These are phyloP conservation scores for Cyclostephanos invisitatus DNA, from an alignment of 108 stramenopile species.

Conservation along the genomic window DNA sequence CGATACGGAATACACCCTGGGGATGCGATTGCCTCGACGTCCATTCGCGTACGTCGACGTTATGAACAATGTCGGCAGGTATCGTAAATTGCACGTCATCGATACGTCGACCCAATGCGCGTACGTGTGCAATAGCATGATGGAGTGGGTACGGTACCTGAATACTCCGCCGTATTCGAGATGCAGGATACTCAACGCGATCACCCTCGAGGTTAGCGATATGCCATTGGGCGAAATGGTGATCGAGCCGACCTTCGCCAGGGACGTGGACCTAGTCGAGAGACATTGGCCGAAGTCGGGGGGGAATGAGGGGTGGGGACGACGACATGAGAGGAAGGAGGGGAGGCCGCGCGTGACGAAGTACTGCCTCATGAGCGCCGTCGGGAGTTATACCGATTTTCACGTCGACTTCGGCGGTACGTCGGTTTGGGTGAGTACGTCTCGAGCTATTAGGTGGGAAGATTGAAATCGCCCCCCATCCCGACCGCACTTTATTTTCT, in stretches of 20 bases:
- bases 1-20: not conserved
- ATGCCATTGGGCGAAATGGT: slow-evolving; percentile 55
- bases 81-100: slow-evolving; percentile 13
- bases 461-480: no score
- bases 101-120: slow-evolving; percentile 24
- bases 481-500: not conserved
- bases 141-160: slow-evolving; percentile 24
- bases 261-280: slow-evolving; percentile 81
- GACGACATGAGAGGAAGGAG: slow-evolving; percentile 19
- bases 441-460: not conserved
- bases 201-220: slow-evolving; percentile 67
- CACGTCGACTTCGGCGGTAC: slow-evolving; percentile 96
- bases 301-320: not conserved
- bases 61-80: slow-evolving; percentile 11
- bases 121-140: slow-evolving; percentile 8
- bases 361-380: slow-evolving; percentile 87
- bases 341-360: slow-evolving; percentile 69
- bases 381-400: slow-evolving; percentile 91
- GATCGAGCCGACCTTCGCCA: slow-evolving; percentile 67
- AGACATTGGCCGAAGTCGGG: slow-evolving; percentile 60
- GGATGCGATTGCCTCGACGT: not conserved
- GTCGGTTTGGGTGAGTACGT: slow-evolving; percentile 70
- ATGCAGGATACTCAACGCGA: slow-evolving; percentile 62
- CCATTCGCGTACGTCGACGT: slow-evolving; percentile 18
- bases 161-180: slow-evolving; percentile 12